Conservation (phyloP, 139 green algal genomes). For the Chlamydomonas sp. region DNA sequence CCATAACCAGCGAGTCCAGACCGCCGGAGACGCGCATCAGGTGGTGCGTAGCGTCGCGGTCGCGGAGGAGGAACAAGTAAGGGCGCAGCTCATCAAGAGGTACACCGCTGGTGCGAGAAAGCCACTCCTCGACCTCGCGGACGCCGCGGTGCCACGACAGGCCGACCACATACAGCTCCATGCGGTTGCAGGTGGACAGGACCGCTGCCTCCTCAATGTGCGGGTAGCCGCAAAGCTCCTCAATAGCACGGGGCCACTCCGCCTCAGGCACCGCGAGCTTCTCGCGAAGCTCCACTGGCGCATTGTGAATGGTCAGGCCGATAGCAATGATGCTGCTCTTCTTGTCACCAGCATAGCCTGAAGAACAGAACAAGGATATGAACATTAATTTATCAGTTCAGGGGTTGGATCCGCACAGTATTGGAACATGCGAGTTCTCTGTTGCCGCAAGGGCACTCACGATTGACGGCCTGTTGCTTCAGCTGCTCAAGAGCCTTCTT, state of each 20-base stretch:
- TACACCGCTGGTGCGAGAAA: conserved; percentile 89
- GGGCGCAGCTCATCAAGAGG: conserved; percentile 93
- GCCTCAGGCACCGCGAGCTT: conserved; percentile 97
- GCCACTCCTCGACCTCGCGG: conserved; percentile 98
- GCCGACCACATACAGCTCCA: conserved; percentile 99
- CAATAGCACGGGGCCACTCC: conserved; percentile 94
- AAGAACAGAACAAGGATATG: not conserved
- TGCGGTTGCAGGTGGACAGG: conserved; percentile 98
- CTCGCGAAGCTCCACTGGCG: conserved; percentile 96
- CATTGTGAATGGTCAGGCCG: conserved; percentile 95
- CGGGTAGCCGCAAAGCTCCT: conserved; percentile 91
- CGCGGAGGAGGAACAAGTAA: conserved; percentile 96
- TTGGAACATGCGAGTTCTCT: too few relatives aligned
- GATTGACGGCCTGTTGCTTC: conserved; percentile 63
- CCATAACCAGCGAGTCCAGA: conserved; percentile 98
- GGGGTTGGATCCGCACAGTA: not conserved
- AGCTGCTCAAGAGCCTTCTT: conserved; percentile 74
- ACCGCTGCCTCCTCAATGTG: conserved; percentile 99
- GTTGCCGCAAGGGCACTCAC: conserved; percentile 52
- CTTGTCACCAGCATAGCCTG: conserved; percentile 91
- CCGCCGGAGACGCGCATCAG: conserved; percentile 94
- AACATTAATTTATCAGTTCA: not conserved
- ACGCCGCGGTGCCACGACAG: conserved; percentile 95
- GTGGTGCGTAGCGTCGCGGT: conserved; percentile 96
- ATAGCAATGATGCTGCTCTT: conserved; percentile 97